These are phyloP conservation scores for Collybiopsis confluens DNA, from an alignment of 768 basidiomycete species.

Conservation along the genomic window DNA sequence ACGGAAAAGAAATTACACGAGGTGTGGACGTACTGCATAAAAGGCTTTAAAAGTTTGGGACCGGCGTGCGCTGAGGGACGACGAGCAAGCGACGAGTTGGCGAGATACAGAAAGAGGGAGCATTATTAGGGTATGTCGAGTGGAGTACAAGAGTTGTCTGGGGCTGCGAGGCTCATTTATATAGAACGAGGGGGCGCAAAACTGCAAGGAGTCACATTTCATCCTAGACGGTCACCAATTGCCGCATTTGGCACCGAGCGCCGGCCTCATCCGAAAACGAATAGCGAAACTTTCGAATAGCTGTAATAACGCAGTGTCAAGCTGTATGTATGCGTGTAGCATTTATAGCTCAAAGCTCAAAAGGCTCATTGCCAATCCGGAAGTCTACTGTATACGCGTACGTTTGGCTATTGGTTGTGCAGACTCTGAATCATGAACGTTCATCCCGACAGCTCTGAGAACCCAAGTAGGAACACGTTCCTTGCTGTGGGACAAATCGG, in stretches of 20 bases:
- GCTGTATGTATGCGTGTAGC: neutral
- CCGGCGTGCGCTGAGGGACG: conserved; percentile 30
- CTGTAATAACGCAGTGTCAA: neutral
- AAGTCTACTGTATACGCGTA: neutral
- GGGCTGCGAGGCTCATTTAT: neutral
- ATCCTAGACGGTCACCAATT: neutral
- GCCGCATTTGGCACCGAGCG: neutral
- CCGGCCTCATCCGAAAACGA: neutral
- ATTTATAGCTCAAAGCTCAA: neutral
- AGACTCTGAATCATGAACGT: neutral
- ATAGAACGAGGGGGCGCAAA: neutral
- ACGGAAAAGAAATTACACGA: conserved; percentile 4
- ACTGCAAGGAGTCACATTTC: no score
- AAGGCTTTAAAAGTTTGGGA: conserved; percentile 44
- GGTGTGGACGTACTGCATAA: conserved; percentile 45
- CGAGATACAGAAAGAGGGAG: conserved; percentile 30
- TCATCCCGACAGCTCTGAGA: neutral
- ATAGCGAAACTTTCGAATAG: conserved; percentile 3
- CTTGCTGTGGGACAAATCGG: no score
- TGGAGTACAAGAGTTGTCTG: neutral
- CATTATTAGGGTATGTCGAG: conserved; percentile 25
- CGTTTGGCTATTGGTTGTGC: conserved; percentile 4
- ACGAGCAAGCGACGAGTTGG: conserved; percentile 17
- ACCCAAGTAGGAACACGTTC: neutral
- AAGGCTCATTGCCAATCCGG: conserved; percentile 1